Evolutionary conservation across 2,329 filamentous ascomycete species (phyloP), one percentile per base, ranked within the genome.

Genomic region (Dothistroma septosporum): DNA sequence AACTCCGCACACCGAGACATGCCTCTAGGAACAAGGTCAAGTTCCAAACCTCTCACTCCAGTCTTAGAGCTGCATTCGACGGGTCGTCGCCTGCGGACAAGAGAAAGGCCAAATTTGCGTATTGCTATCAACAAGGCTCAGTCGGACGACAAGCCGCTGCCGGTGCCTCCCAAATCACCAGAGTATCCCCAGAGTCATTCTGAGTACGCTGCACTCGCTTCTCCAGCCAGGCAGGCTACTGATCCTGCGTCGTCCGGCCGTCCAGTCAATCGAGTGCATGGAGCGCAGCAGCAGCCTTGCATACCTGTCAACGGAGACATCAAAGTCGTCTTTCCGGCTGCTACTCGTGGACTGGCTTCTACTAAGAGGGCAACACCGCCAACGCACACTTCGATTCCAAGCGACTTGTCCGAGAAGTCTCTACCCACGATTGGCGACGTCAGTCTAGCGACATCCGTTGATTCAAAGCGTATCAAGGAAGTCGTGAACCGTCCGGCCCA

Each of bases 151-250:
- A 41, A 37, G 50, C 60, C 64, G 35, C 65, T 64, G 31, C 61
- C 64, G 24, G 65, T 65, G 21, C 67, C 68, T 55, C 61, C 64
- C 16, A 68, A 67, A 52, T 63, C 67, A 46, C 58, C 52, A 33
- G 53, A 28, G 57, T 61, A 49, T 35, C 31, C 24, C 31, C 22
- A 12, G 31, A 63, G 65, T 55, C 35, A 33, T 14, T 53, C 32
- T 41, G 46, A 64, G 44, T 35, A 53, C 21, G 37, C 10, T 48
- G 54, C 37, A 12, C 21, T 24, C 12, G 21, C 2, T 37, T 28
- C 54, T 8, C 33, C 53, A 19, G 2, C 32, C n/a, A 55, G 33
- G 16, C 53, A 21, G 19, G 19, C 10, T 52, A n/a, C n/a, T 24
- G 24, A 10, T 8, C 12, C n/a, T 46, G 24, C 24, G 12, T 28